Percentiles rank a stretch among this genome's conserved stretches.
These are phyloP conservation scores for Corymbia maculata DNA, from an alignment of 345 rosid species.

Conservation along the genomic window DNA sequence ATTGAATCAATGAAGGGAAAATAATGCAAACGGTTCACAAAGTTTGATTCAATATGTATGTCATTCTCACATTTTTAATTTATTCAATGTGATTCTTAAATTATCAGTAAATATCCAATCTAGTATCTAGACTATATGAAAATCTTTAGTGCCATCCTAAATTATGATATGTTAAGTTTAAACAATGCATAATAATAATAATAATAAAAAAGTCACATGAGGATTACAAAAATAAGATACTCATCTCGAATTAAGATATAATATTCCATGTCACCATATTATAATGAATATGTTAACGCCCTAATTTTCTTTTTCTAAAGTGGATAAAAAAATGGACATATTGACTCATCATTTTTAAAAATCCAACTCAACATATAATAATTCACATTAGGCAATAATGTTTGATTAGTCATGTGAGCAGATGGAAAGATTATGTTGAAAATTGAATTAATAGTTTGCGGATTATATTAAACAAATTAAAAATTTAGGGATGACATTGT, in stretches of 20 bases:
- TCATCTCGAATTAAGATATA: not conserved
- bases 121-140: not conserved
- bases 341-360: not conserved
- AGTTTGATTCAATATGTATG: not conserved
- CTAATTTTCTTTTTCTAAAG: not conserved
- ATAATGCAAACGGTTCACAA: not conserved
- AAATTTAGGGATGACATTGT: not conserved
- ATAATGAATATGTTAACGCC: not conserved
- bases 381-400: not conserved
- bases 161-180: not conserved
- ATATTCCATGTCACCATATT: not conserved
- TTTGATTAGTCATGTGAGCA: not conserved
- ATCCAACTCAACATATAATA: not conserved
- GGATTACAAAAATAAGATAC: not conserved
- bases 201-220: not conserved
- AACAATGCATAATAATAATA: not conserved
- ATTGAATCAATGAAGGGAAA: not conserved
- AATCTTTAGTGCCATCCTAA: not conserved
- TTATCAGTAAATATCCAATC: not conserved
- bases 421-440: rapidly evolving
- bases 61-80: not conserved
- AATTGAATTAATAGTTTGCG: not conserved
- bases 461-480: not conserved
- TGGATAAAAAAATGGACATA: not conserved
- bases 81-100: rapidly evolving